Base-by-base conservation (phyloP, 805 yeast species). In the Myxozyma nipponensis region DNA sequence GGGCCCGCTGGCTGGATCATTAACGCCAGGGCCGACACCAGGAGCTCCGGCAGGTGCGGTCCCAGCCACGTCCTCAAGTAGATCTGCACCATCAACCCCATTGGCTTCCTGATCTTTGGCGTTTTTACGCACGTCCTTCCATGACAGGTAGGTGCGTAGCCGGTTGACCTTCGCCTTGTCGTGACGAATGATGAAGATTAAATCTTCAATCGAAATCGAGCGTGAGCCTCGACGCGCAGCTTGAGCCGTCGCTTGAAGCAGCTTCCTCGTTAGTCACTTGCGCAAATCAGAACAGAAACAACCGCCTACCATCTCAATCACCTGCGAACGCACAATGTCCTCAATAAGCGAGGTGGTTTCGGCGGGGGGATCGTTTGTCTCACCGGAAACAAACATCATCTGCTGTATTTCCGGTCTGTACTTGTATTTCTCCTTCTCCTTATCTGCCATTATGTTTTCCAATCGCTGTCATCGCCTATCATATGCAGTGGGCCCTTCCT, bases 381-480 rank as follows among this genome's bases (percentile, higher is more conserved):
- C 98, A 2, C 98, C 98, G 48, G 84, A 77, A 49, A 93, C 98
- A 73, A 93, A 93, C 98, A 93, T 93, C 98, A 93, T 93, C 72
- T 71, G 93, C 69, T 93, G 98, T 62, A 93, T 93, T 71, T 93
- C 98, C 35, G 86, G 79, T 50, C 95, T 75, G 68, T 91, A 93
- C 64, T 39, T 37, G 45, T 51, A 54, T 42, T 54, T 54, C 24
- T 54, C 58, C 64, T 39, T 37, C 43, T 51, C 52, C 39, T 54
- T 54, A 25, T 54, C 58, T 22, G 25, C n/a, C 40, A 40, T 5
- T 15, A 26, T 26, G n/a, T n/a, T n/a, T n/a, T n/a, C n/a, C n/a
- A n/a, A n/a, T n/a, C n/a, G n/a, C n/a, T n/a, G n/a, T n/a, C n/a
- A n/a, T n/a, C n/a, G n/a, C n/a, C n/a, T n/a, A n/a, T n/a, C n/a